phyloP scores from a whole-genome alignment of 352 stramenopile genomes.

The Blastocystis sp. region DNA sequence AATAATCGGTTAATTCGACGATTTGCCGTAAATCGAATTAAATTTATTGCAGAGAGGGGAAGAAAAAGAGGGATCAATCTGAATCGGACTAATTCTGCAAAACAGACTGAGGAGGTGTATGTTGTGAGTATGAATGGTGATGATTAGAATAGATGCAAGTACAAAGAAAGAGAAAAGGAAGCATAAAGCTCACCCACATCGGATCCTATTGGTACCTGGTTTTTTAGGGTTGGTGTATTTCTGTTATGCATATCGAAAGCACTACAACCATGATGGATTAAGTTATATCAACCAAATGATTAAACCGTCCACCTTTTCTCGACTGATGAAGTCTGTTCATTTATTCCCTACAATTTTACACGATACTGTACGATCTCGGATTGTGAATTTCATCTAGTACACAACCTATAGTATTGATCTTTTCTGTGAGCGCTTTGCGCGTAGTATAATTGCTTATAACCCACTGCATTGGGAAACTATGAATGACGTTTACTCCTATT shows the following conservation, averaged over 20 bases:
- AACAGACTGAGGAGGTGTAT: too few species aligned
- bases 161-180: not conserved
- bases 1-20: too few species aligned
- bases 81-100: too few species aligned
- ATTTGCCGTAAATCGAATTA: too few species aligned
- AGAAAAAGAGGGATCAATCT: too few species aligned
- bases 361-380: not conserved
- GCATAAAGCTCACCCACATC: not conserved
- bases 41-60: too few species aligned
- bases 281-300: not conserved
- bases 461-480: conserved; percentile 21
- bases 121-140: too few species aligned
- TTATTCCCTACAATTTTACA: not conserved
- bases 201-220: not conserved
- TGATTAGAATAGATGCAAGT: not conserved
- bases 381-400: not conserved
- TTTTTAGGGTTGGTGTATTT: not conserved
- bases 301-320: not conserved
- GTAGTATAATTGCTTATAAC: not conserved
- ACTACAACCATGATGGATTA: not conserved
- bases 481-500: not conserved
- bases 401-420: not conserved
- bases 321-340: not conserved
- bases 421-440: conserved; percentile 14
- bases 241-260: not conserved